Conservation (phyloP, 2,329 filamentous ascomycete genomes). For the Exophiala viscosa region DNA sequence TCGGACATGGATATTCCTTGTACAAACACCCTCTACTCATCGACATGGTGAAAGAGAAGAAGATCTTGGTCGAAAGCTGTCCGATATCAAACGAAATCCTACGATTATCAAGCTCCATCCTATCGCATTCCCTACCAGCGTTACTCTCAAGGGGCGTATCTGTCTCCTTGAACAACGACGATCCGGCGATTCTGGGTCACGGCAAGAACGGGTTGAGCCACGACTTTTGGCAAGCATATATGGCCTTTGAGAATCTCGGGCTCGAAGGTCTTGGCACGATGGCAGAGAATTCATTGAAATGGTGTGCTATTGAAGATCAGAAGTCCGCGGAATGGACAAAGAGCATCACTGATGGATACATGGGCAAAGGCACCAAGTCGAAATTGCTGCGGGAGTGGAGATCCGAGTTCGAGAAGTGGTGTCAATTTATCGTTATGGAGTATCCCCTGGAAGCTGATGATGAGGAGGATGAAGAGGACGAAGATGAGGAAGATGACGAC, state of each 20-base stretch:
- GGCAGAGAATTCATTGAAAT: conserved; percentile 88
- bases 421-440: conserved; percentile 81
- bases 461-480: conserved; percentile 32
- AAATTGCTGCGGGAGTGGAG: conserved; percentile 73
- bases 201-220: conserved; percentile 78
- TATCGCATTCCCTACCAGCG: conserved; percentile 75
- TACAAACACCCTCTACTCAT: conserved; percentile 89
- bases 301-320: conserved; percentile 84
- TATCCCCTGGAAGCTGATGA: conserved; percentile 55
- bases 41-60: conserved; percentile 82
- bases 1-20: conserved; percentile 83
- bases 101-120: conserved; percentile 70
- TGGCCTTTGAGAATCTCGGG: conserved; percentile 88
- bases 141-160: conserved; percentile 79
- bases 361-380: conserved; percentile 68
- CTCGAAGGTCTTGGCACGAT: conserved; percentile 80
- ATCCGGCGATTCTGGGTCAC: conserved; percentile 83
- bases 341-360: conserved; percentile 68
- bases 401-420: conserved; percentile 82
- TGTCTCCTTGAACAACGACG: conserved; percentile 83
- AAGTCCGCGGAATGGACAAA: conserved; percentile 65
- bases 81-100: conserved; percentile 88
- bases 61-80: conserved; percentile 84
- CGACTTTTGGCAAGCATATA: conserved; percentile 90
- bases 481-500: conserved; percentile 26